These are phyloP conservation scores for Colletotrichum musae DNA, from an alignment of 2,329 filamentous ascomycete genomes.

Conservation along the genomic window DNA sequence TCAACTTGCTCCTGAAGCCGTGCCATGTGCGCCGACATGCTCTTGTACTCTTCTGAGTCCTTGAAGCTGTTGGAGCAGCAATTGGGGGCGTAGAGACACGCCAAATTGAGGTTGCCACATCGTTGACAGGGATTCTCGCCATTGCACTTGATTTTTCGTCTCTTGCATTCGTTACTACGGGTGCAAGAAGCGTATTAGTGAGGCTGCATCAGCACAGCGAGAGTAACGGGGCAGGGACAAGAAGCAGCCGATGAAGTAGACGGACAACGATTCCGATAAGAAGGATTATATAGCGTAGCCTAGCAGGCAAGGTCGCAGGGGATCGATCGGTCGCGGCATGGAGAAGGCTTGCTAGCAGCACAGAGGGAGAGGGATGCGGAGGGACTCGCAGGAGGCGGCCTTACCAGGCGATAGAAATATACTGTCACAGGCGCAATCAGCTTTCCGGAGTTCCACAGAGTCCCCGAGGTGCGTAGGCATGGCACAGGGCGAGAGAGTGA, in stretches of 20 bases:
- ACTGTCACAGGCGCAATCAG: constrained; percentile 53
- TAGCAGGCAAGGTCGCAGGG: not conserved
- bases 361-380: constrained; percentile 1
- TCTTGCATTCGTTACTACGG: constrained; percentile 78
- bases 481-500: constrained; percentile 5
- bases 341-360: not conserved
- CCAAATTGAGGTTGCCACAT: constrained; percentile 77
- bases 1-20: constrained; percentile 89
- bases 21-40: constrained; percentile 81
- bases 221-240: not conserved
- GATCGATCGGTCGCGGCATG: not conserved
- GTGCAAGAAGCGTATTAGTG: constrained; percentile 30
- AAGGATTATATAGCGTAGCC: too few species aligned
- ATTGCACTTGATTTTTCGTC: constrained; percentile 83
- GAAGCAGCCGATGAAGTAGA: too few species aligned
- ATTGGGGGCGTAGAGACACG: constrained; percentile 77
- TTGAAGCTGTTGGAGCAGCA: constrained; percentile 86
- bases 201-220: not conserved
- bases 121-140: constrained; percentile 77
- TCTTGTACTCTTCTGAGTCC: constrained; percentile 91
- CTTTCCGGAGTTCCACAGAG: constrained; percentile 32
- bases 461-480: not conserved
- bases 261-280: too few species aligned
- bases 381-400: constrained; percentile 42
- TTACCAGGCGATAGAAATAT: constrained; percentile 75